Evolutionary conservation across 129 eudicot genomes (phyloP).

Genomic region (Saussurea involucrata): DNA sequence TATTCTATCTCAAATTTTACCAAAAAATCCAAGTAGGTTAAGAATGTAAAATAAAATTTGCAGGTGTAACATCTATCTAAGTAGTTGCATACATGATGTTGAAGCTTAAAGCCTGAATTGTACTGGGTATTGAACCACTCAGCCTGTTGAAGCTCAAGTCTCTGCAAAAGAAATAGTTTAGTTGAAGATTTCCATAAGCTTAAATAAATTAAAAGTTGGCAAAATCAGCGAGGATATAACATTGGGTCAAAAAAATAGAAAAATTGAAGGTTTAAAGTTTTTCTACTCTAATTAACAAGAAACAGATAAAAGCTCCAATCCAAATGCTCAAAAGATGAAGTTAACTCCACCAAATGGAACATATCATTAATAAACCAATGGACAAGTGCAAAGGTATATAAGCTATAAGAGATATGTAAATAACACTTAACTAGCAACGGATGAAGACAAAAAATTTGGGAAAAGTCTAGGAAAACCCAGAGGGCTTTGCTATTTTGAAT

Average conservation of each 20-base stretch:
- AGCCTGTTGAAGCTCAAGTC: conserved; percentile 74
- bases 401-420: neutral
- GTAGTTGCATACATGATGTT: conserved; percentile 42
- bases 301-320: neutral
- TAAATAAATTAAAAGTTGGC: neutral
- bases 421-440: too few relatives aligned
- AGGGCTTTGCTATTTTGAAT: too few relatives aligned
- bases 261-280: neutral
- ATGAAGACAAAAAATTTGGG: too few relatives aligned
- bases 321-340: neutral
- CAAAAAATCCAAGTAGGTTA: too few relatives aligned
- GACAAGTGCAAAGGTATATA: neutral
- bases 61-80: neutral
- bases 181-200: neutral
- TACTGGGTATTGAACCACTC: conserved; percentile 46
- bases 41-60: neutral
- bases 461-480: too few relatives aligned
- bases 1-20: neutral
- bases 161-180: conserved; percentile 37
- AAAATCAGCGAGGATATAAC: neutral
- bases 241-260: too few relatives aligned
- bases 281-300: neutral
- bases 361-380: neutral
- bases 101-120: conserved; percentile 14
- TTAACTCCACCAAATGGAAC: neutral